These are phyloP conservation scores for Pythium sp. DNA, from an alignment of 352 stramenopile genomes.

Conservation along the genomic window DNA sequence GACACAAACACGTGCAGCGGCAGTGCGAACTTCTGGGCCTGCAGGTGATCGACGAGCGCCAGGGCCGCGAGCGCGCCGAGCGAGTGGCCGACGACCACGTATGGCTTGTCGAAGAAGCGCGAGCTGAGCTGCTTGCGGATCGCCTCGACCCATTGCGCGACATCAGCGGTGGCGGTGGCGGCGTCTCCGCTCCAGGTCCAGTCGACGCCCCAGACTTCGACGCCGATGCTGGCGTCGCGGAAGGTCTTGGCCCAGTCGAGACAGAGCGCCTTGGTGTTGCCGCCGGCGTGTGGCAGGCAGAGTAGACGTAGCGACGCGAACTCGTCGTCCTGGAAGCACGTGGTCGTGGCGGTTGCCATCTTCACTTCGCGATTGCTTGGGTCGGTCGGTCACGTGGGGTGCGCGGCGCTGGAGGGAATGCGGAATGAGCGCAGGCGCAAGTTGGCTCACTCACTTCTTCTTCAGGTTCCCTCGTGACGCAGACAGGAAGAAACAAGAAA, in stretches of 20 bases:
- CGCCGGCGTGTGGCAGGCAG: conserved; percentile 56
- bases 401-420: background rate
- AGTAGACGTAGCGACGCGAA: conserved; percentile 58
- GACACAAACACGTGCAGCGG: conserved; percentile 66
- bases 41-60: conserved; percentile 45
- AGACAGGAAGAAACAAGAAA: conserved; percentile 1
- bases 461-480: background rate
- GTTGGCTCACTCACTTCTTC: background rate
- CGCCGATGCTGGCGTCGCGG: conserved; percentile 24
- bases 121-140: conserved; percentile 37
- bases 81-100: conserved; percentile 65
- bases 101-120: conserved; percentile 76
- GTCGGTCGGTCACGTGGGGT: background rate
- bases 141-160: conserved; percentile 29
- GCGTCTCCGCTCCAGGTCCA: conserved; percentile 36
- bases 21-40: conserved; percentile 40
- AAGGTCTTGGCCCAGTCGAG: conserved; percentile 49
- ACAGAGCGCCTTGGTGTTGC: conserved; percentile 37
- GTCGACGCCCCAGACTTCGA: conserved; percentile 68
- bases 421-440: conserved; percentile 5
- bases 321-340: conserved; percentile 68
- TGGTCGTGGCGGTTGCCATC: conserved; percentile 39
- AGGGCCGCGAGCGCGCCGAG: conserved; percentile 61
- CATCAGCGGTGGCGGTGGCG: conserved; percentile 6
- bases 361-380: background rate